Evolutionary conservation across 192 early-diverging fungal species (phyloP), one percentile per base, ranked within the genome.

Genomic region (Coemansia sp.): DNA sequence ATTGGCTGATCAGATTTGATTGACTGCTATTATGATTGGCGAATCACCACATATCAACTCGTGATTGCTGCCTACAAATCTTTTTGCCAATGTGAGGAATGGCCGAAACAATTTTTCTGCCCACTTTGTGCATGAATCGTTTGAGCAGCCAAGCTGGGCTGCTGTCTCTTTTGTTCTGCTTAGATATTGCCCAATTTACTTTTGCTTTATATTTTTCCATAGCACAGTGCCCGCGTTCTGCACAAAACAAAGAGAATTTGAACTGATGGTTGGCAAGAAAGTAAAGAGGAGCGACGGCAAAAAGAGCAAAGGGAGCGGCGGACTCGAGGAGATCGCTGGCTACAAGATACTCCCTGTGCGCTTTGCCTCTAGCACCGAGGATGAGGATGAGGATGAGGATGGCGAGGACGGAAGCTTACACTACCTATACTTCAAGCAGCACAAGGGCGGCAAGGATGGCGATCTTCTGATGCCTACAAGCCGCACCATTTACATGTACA

Each of bases 401-500:
- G 59, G 61, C n/a, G 42, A 20, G 14, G 53, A 63, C 16, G 53
- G 54, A 19, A 64, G 61, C 7, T 57, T 71, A 17, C 87, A 88
- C 70, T 88, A 75, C 48, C 60, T 88, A 16, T 88, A 88, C 59
- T 78, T 88, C 64, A 84, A 79, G 53, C 72, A 83, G 63, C 87
- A 88, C 75, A 79, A 73, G 20, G 71, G 64, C 45, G 73, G 65
- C 40, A 68, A 66, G 51, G 73, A 79, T n/a, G 57, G n/a, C 1
- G 78, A 80, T 5, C 67, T 78, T 20, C 72, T 85, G 12, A 67
- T 76, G n/a, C 87, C 89, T n/a, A 70, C 76, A 20, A 78, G 83
- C 73, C 85, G 85, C 40, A 90, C 90, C 4, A 67, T 92, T 0
- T 92, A 89, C 64, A 65, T 91, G 60, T 75, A 87, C 56, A 91